Evolutionary conservation across 768 basidiomycete species (phyloP), one percentile per base, ranked within the genome.

Genomic region (Kwoniella mangroviensis): DNA sequence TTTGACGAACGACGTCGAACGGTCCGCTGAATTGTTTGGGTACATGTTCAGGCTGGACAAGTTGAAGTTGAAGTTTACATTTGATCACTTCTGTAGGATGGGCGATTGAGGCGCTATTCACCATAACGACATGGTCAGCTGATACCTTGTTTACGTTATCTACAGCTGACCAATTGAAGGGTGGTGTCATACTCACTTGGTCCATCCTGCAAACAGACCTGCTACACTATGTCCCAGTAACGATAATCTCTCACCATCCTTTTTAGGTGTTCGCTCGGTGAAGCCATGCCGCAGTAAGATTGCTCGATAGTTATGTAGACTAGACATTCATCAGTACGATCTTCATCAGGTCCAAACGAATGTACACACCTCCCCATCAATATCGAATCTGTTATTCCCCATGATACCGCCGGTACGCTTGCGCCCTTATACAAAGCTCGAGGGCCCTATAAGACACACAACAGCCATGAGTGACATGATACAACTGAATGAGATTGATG

Each of bases 1-100:
- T 86, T 79, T 92, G 87, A 42, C 87, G 85, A 2, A 87, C 87
- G 75, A 80, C 81, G 58, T 82, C 80, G 13, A 80, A 66, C 2
- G 80, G 82, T 10, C 75, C 77, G 13, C 60, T 54, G 63, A 76
- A 81, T 89, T 89, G 72, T 90, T 87, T 28, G 87, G 90, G 22
- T 87, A 88, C 81, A 86, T 76, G 73, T 21, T 65, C 71, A 10
- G 79, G 70, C 49, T 77, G 77, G 10, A 78, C 79, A 24, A 76
- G 75, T 55, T 83, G 82, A 4, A 82, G 53, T 63, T 83, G 80
- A 17, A 82, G 73, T 71, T 78, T 75, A 86, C 89, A 89, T 87
- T 93, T 93, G 70, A 93, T 84, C 64, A 89, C 86, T 80, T 93
- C 92, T 45, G 92, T 87, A 0, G 92, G 91, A 15, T 90, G 91